Evolutionary conservation across 1,139 yeast species (phyloP), one percentile per base, ranked within the genome.

Genomic region (Diutina pseudorugosa): DNA sequence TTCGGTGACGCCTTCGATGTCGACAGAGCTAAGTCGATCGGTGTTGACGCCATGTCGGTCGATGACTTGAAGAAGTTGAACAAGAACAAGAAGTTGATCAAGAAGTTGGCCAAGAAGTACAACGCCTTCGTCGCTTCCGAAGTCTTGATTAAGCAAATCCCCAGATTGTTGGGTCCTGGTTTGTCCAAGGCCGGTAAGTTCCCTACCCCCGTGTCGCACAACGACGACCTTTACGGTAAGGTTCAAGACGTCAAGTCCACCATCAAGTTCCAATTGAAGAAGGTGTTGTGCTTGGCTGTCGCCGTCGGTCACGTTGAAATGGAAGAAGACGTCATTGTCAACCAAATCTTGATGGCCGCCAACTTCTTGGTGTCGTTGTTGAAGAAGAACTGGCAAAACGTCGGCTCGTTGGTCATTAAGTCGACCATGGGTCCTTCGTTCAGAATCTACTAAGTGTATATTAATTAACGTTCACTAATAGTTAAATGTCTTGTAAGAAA

Each of bases 301-400:
- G 97, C 98, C 68, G 85, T 94, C 70, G 99, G 97, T 79, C 84
- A 94, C 94, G 98, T 94, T 69, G 79, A 91, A 76, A 93, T 94
- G 98, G 95, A 88, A 71, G 95, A 90, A 80, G 97, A 90, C 68
- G 82, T 82, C 68, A 82, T 94, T 73, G 96, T 88, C 68, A 87
- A 93, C 85, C 98, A 94, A 79, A 89, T 94, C 81, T 83, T 94
- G 90, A 84, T 94, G 93, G 83, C 98, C 68, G 83, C 95, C 68
- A 94, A 94, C 96, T 94, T 94, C 84, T 88, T 94, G 77, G 98
- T 94, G 66, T 94, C 99, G 67, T 82, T 94, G 77, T 85, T 94
- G 77, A 94, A 94, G 96, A 94, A 94, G 94, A 91, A 93, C 96
- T 93, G 98, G 98, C 98, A 94, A 85, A 94, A 94, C 80, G 97